Evolutionary conservation across 1,284 basidiomycete species (phyloP), one percentile per base, ranked within the genome.

Genomic region (Phellopilus nigrolimitatus): DNA sequence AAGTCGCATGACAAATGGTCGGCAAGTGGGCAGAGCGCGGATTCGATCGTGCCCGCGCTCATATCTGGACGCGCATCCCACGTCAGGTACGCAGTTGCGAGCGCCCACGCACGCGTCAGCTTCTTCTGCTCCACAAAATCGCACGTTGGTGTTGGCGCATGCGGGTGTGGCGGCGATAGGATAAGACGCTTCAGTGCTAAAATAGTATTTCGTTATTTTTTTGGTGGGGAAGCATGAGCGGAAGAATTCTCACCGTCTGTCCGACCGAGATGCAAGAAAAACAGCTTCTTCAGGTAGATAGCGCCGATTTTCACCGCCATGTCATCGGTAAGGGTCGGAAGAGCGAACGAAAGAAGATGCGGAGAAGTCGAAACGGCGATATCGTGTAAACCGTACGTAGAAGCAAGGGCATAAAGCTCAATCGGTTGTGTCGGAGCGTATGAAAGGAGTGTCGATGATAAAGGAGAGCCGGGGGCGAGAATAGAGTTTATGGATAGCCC

Each of bases 1-100:
- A 79, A 70, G 21, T 81, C 76, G 59, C 82, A 84, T 19, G 70
- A 66, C 10, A 84, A 62, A 56, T 80, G 80, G 30, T 81, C 79
- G 36, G 71, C 72, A 24, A 84, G 63, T 2, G 81, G 81, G 17
- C 69, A 69, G 17, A 84, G 68, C 21, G 82, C 77, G 4, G 76
- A 78, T 60, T 84, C 82, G 65, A 84, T 76, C 1, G 74, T 68
- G 53, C 70, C 74, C 31, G 75, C 78, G 12, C 82, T 60, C 62
- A 40, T 51, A 67, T 67, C 68, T 57, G 69, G 66, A 6, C 67
- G 59, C 9, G 66, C 65, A 52, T 69, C 69, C 69, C 69, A 71
- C 25, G 68, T 68, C 3, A 71, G 59, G 57, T 70, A 70, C 48
- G 69, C 68, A 21, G 62, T 63, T 12, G 69, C 69, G 17, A 70